Evolutionary conservation across 2,329 filamentous ascomycete genomes (phyloP), one percentile per base, ranked within the genome.

Genomic region (Colletotrichum kahawae): DNA sequence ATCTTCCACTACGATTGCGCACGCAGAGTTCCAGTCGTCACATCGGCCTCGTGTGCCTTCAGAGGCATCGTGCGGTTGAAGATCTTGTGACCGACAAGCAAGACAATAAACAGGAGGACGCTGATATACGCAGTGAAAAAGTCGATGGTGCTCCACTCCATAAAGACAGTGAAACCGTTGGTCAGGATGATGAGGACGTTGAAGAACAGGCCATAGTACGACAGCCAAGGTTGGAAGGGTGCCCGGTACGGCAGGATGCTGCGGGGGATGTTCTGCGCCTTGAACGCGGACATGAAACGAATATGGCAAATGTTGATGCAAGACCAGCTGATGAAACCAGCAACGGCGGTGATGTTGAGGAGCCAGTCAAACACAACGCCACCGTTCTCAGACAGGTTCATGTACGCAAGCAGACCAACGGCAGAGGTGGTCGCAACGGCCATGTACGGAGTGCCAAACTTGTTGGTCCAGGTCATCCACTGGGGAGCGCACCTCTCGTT

Each of bases 301-400:
- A 94, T 84, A 82, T 94, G 92, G 80, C 91, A 93, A 64, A 88
- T 79, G 80, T 87, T 90, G 82, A 94, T 94, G 80, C 91, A 91
- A 8, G 90, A 88, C 93, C 93, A 95, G 48, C 89, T 91, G 78
- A 94, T 93, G 82, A 95, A 92, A 7, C 92, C 93, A 5, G 92
- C 92, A 8, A 93, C 91, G 67, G 92, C 90, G 16, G 89, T 92
- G 78, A 95, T 92, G 84, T 94, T 94, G 78, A 95, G 87, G 59
- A 95, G 87, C 93, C 93, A 95, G 86, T 90, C 88, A 84, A 95
- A 95, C 24, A 94, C 93, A 7, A 87, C 84, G 5, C 86, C 87
- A 59, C 91, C 92, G 74, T 84, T 86, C 57, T 86, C 83, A 12
- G 90, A 91, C 16, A 94, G 85, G 82, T 94, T 94, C 74, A 95